These are phyloP conservation scores for Prunus kanzakura DNA, from an alignment of 306 rosid species.

Conservation along the genomic window DNA sequence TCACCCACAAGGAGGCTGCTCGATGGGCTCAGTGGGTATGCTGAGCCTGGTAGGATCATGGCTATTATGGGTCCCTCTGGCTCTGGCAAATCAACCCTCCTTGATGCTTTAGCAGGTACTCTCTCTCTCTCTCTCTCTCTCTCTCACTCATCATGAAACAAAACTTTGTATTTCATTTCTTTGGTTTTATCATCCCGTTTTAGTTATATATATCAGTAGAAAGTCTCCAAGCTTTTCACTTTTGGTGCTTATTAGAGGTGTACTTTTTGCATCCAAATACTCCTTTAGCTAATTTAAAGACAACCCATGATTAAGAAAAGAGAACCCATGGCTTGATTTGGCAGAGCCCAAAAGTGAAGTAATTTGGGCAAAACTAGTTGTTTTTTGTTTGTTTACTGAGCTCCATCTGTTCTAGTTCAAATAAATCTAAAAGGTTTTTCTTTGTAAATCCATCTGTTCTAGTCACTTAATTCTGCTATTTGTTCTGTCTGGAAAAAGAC, in stretches of 20 bases:
- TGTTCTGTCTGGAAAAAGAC: neutral
- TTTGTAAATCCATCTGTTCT: neutral
- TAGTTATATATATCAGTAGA: neutral
- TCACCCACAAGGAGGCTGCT: slow-evolving; percentile 71
- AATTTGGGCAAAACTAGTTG: neutral
- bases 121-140: neutral
- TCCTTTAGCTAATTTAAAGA: neutral
- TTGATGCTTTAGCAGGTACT: slow-evolving; percentile 66
- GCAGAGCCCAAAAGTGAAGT: neutral
- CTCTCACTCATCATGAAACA: too few species aligned
- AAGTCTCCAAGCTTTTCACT: neutral
- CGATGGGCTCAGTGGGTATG: slow-evolving; percentile 70
- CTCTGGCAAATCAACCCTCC: slow-evolving; percentile 86
- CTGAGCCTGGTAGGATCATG: slow-evolving; percentile 83
- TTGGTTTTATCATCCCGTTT: neutral
- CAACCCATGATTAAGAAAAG: neutral
- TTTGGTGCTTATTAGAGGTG: neutral
- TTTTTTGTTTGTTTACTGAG: neutral
- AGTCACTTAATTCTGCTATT: neutral
- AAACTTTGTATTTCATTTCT: too few species aligned
- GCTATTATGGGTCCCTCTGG: slow-evolving; percentile 97
- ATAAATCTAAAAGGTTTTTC: neutral
- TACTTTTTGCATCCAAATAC: neutral
- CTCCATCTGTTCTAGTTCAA: neutral
- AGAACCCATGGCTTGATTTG: neutral